phyloP scores from a whole-genome alignment of 2,329 filamentous ascomycete genomes.

The Colletotrichum sp. region DNA sequence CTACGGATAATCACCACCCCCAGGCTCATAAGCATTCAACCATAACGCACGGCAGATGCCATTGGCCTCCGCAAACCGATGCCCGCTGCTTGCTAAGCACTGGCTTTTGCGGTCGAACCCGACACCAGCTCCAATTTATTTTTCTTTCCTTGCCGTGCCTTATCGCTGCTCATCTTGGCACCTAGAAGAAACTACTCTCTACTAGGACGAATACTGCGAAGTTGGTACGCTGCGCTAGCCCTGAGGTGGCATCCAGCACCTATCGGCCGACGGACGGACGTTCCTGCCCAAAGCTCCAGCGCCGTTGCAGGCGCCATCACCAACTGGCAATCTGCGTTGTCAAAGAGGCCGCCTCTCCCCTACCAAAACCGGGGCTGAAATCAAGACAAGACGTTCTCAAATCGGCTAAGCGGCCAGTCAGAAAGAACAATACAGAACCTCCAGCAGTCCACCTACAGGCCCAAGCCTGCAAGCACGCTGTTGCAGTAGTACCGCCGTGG shows the following conservation, averaged over 20 bases:
- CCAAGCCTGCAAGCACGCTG: background rate
- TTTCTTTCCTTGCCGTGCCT: background rate
- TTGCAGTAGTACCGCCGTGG: background rate
- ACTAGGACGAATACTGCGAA: background rate
- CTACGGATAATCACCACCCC: background rate
- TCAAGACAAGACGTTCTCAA: background rate
- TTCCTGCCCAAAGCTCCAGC: constrained; percentile 5
- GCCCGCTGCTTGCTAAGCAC: background rate
- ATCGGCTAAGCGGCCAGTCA: background rate
- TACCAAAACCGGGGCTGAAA: background rate
- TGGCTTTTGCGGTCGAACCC: background rate
- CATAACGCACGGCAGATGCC: background rate
- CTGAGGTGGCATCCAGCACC: background rate
- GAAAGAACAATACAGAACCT: background rate
- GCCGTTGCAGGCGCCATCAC: background rate
- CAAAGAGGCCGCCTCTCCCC: constrained; percentile 14
- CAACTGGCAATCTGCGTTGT: background rate
- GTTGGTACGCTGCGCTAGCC: background rate
- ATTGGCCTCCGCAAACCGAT: background rate
- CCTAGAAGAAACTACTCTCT: background rate
- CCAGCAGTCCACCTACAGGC: background rate
- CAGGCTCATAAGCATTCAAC: background rate
- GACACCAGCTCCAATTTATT: background rate
- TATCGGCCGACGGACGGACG: constrained; percentile 1
- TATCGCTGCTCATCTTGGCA: background rate